phyloP scores from a whole-genome alignment of 108 stramenopile species.

The Stephanodiscus minutulus region DNA sequence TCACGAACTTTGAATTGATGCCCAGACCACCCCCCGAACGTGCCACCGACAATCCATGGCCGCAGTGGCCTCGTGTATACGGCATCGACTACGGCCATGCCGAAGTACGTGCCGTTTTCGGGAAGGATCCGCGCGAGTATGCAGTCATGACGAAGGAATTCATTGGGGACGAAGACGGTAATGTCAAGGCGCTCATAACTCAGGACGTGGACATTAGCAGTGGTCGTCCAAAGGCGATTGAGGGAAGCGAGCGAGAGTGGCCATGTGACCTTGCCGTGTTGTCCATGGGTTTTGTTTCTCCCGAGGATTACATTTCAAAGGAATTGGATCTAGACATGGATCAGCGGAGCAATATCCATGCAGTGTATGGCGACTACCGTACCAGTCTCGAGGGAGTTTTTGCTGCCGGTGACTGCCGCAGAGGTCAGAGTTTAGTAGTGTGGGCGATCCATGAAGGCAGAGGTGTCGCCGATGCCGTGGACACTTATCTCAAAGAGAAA shows the following conservation, averaged over 20 bases:
- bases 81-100: conserved; percentile 98
- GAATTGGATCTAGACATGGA: conserved; percentile 87
- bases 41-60: conserved; percentile 95
- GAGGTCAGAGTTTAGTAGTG: conserved; percentile 96
- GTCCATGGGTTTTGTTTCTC: conserved; percentile 97
- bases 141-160: conserved; percentile 97
- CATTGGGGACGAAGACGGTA: conserved; percentile 88
- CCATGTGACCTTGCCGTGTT: conserved; percentile 90
- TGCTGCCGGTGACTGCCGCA: conserved; percentile 97
- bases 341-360: conserved; percentile 95
- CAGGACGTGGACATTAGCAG: conserved; percentile 92
- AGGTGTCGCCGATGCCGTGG: conserved; percentile 88
- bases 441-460: conserved; percentile 99
- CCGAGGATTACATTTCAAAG: conserved; percentile 83
- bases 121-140: conserved; percentile 95
- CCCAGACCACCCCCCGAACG: conserved; percentile 91
- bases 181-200: conserved; percentile 93
- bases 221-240: conserved; percentile 75
- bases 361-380: conserved; percentile 94
- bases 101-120: conserved; percentile 92
- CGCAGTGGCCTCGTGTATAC: conserved; percentile 97
- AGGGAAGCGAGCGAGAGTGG: conserved; percentile 94
- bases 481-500: conserved; percentile 83
- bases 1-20: conserved; percentile 97
- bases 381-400: conserved; percentile 95